phyloP scores from a whole-genome alignment of 176 grass and related monocot species.

The Rhynchospora breviuscula region DNA sequence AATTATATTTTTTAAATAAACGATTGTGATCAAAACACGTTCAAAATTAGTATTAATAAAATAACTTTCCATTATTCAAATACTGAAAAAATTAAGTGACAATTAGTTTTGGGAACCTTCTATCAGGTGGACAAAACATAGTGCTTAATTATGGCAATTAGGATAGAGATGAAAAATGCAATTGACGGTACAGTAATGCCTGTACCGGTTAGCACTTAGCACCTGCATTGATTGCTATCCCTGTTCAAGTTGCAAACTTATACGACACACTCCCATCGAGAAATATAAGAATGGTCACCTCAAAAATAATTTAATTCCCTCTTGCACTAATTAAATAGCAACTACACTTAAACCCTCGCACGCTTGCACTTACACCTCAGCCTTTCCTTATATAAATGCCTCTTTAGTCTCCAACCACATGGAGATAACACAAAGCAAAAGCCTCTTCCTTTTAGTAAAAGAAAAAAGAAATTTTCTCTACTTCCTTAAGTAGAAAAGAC shows the following conservation, averaged over 20 bases:
- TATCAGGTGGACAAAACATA: too few relatives aligned
- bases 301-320: not conserved
- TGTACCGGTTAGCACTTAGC: not conserved
- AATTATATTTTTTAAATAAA: too few relatives aligned
- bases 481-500: not conserved
- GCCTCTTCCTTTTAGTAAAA: not conserved
- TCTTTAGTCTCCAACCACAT: not conserved
- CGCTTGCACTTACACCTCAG: not conserved
- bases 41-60: too few relatives aligned
- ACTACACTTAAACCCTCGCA: constrained; percentile 7
- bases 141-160: too few relatives aligned
- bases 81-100: too few relatives aligned
- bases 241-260: constrained; percentile 10
- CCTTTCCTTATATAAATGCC: not conserved
- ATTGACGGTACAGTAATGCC: not conserved
- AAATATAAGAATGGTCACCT: not conserved
- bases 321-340: constrained; percentile 16
- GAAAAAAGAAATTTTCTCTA: not conserved
- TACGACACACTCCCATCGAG: not conserved
- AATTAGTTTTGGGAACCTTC: too few relatives aligned
- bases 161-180: too few relatives aligned
- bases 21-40: too few relatives aligned
- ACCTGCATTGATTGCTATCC: not conserved
- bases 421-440: not conserved
- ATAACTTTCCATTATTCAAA: too few relatives aligned